A percentile compares a stretch with the other conserved stretches of the same genome.
These are phyloP conservation scores for Closterium sp. DNA, from an alignment of 139 green algal species.

Conservation along the genomic window DNA sequence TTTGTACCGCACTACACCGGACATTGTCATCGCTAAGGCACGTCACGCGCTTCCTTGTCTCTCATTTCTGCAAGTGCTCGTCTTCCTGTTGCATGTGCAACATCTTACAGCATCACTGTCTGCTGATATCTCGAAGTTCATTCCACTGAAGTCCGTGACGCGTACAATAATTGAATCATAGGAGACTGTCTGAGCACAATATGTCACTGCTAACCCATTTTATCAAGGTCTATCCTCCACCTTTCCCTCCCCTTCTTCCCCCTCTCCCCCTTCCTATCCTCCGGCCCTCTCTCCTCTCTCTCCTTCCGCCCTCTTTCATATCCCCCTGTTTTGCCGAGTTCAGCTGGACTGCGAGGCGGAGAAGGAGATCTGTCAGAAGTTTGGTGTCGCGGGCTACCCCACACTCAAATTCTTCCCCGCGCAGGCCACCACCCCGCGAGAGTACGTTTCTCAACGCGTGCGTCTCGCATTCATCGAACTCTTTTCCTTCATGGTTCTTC, in stretches of 20 bases:
- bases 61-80: too few species aligned
- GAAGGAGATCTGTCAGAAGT: constrained; percentile 41
- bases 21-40: neutral
- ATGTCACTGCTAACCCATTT: too few species aligned
- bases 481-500: neutral
- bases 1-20: neutral
- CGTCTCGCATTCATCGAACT: neutral
- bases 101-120: too few species aligned
- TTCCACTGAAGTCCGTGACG: too few species aligned
- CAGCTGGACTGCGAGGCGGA: constrained; percentile 49
- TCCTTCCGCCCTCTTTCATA: neutral
- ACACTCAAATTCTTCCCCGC: constrained; percentile 49
- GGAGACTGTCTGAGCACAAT: too few species aligned
- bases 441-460: constrained; percentile 22
- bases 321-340: too few species aligned
- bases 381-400: constrained; percentile 38
- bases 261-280: too few species aligned
- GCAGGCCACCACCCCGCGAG: constrained; percentile 13
- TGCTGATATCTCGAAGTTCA: too few species aligned
- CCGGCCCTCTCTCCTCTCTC: neutral
- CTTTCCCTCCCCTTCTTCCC: neutral
- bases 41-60: neutral
- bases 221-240: too few species aligned
- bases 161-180: too few species aligned
- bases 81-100: too few species aligned